Evolutionary conservation across 2,329 filamentous ascomycete species (phyloP).

Genomic region (Geosmithia flava): DNA sequence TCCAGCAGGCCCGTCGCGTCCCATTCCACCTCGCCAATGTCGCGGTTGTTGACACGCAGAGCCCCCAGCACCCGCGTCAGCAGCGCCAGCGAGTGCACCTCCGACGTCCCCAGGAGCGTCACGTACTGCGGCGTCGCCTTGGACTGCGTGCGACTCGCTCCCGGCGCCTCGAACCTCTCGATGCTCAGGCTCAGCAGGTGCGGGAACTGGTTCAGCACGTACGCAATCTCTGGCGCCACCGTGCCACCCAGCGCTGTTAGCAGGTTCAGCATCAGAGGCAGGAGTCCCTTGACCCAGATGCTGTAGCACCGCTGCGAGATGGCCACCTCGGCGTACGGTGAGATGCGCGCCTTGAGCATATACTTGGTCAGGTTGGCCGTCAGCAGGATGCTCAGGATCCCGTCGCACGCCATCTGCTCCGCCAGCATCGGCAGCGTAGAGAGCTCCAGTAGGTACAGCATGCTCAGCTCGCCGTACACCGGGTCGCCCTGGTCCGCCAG

Average conservation of each 20-base stretch:
- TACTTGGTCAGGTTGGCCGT: constrained; percentile 69
- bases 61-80: constrained; percentile 60
- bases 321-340: constrained; percentile 64
- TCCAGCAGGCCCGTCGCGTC: constrained; percentile 62
- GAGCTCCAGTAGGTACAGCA: constrained; percentile 79
- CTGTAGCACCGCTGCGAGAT: constrained; percentile 64
- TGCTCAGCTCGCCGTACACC: constrained; percentile 83
- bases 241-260: constrained; percentile 70
- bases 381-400: constrained; percentile 65
- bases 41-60: constrained; percentile 50
- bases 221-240: constrained; percentile 71
- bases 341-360: constrained; percentile 57
- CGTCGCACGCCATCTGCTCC: constrained; percentile 82
- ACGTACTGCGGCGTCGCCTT: constrained; percentile 47
- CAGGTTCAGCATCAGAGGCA: constrained; percentile 82
- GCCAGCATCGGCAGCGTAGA: constrained; percentile 71
- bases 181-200: constrained; percentile 62
- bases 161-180: constrained; percentile 54
- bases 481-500: constrained; percentile 70
- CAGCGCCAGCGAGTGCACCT: constrained; percentile 68
- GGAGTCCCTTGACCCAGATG: constrained; percentile 80
- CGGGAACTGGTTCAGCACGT: constrained; percentile 83
- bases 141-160: constrained; percentile 37
- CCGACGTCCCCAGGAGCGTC: constrained; percentile 60
- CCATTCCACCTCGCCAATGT: constrained; percentile 65